Evolutionary conservation across 2,329 filamentous ascomycete species (phyloP).

Genomic region (Elsinoe fawcettii): DNA sequence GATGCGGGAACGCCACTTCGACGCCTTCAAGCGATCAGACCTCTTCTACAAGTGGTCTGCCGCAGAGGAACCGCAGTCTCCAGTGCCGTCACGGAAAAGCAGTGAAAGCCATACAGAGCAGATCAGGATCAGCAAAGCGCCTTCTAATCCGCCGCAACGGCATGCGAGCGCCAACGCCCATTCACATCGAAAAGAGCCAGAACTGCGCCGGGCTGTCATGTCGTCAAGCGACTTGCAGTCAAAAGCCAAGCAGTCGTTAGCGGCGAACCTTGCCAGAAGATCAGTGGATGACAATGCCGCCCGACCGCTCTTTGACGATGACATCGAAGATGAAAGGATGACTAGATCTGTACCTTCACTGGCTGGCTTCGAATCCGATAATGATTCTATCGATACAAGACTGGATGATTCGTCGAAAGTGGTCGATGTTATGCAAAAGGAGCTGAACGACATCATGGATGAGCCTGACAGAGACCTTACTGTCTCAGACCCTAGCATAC

Average conservation of each 20-base stretch:
- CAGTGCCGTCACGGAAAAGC: not conserved
- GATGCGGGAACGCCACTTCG: constrained; percentile 73
- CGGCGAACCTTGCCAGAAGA: constrained; percentile 47
- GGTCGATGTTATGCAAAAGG: constrained; percentile 87
- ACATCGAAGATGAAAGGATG: constrained; percentile 65
- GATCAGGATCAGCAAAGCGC: constrained; percentile 6
- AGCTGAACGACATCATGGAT: constrained; percentile 85
- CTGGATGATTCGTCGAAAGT: constrained; percentile 64
- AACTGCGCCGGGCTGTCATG: constrained; percentile 52
- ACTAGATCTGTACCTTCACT: constrained; percentile 71
- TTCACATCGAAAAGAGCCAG: constrained; percentile 29
- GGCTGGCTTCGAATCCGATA: constrained; percentile 69
- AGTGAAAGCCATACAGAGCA: not conserved
- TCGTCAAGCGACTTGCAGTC: constrained; percentile 53
- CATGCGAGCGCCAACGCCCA: constrained; percentile 1
- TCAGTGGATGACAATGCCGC: constrained; percentile 62
- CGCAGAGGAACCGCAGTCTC: constrained; percentile 55
- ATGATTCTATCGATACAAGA: constrained; percentile 51
- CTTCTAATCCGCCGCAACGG: constrained; percentile 10
- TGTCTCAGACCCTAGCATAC: constrained; percentile 41
- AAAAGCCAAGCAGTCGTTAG: constrained; percentile 23
- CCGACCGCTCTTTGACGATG: constrained; percentile 69
- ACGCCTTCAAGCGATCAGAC: constrained; percentile 84
- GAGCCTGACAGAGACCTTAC: constrained; percentile 63
- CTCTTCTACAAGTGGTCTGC: constrained; percentile 94